Evolutionary conservation across 768 basidiomycete genomes (phyloP), one percentile per base, ranked within the genome.

Genomic region (Leccinellum rugosiceps): DNA sequence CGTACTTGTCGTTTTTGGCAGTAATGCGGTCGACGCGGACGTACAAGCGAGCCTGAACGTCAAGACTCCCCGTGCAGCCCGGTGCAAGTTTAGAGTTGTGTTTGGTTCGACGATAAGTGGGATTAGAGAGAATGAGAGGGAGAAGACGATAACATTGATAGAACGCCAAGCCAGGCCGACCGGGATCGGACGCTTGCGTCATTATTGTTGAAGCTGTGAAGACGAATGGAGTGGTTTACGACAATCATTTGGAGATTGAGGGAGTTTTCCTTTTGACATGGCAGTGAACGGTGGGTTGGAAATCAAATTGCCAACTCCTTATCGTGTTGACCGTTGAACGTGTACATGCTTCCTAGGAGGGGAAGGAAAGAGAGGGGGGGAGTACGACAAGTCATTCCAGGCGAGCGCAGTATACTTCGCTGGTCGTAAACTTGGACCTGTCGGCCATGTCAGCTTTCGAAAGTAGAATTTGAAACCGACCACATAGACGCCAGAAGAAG

Each of bases 201-300:
- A 60, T 44, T 15, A 26, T 30, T 28, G 28, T 21, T 7, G 53
- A 44, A 45, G 52, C 57, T 63, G 67, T 67, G 67, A 59, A 26
- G 28, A 50, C 46, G 49, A 19, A 49, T 57, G 57, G 53, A 31
- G 47, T 3, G 8, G 55, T 53, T 65, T 68, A 68, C 61, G 67
- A 68, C 57, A 60, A 50, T 46, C 35, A 52, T 52, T 43, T 44
- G 57, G 58, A 53, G 58, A 63, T 68, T 55, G 65, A 53, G 55
- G 32, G 58, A 52, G 62, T 25, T 43, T 19, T 30, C 35, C 46
- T 48, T 30, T 53, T 50, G 48, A 25, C 13, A 57, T 32, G 53
- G 57, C 45, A 10, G 19, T 47, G 58, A 50, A 13, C 46, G 38
- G 46, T 35, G 25, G 44, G 30, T 43, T 43, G 41, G 50, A 52